These are phyloP conservation scores for Flueggea neowawraea DNA, from an alignment of 441 rosid genomes.

Conservation along the genomic window DNA sequence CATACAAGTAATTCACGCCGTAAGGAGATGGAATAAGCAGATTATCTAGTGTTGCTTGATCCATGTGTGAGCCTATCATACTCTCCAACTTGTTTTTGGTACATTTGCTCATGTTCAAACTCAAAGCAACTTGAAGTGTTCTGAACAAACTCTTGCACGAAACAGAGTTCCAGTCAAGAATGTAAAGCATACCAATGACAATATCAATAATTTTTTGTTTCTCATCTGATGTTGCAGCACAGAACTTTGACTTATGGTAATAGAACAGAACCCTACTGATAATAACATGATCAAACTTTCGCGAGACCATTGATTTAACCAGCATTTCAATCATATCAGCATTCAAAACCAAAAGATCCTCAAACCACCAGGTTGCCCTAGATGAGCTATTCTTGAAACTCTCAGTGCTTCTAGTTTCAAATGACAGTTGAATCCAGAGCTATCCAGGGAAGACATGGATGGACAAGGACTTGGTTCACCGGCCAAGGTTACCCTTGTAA, in stretches of 20 bases:
- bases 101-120: conserved; percentile 40
- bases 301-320: conserved; percentile 43
- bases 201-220: conserved; percentile 46
- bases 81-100: conserved; percentile 57
- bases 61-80: conserved; percentile 73
- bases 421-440: conserved; percentile 63
- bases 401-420: conserved; percentile 77
- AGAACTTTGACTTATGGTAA: conserved; percentile 67
- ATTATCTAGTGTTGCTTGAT: conserved; percentile 75
- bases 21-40: conserved; percentile 68
- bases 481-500: conserved; percentile 41
- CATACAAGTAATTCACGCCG: conserved; percentile 48
- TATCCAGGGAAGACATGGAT: conserved; percentile 68
- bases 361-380: conserved; percentile 72
- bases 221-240: conserved; percentile 30
- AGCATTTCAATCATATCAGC: conserved; percentile 37
- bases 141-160: conserved; percentile 69
- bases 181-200: conserved; percentile 41
- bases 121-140: conserved; percentile 46
- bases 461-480: conserved; percentile 64
- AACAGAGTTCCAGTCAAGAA: conserved; percentile 48
- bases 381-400: conserved; percentile 54
- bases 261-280: conserved; percentile 62
- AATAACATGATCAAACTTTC: conserved; percentile 46
- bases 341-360: conserved; percentile 50